Evolutionary conservation across 352 stramenopile species (phyloP).

Genomic region (Elongisporangium undulatum): DNA sequence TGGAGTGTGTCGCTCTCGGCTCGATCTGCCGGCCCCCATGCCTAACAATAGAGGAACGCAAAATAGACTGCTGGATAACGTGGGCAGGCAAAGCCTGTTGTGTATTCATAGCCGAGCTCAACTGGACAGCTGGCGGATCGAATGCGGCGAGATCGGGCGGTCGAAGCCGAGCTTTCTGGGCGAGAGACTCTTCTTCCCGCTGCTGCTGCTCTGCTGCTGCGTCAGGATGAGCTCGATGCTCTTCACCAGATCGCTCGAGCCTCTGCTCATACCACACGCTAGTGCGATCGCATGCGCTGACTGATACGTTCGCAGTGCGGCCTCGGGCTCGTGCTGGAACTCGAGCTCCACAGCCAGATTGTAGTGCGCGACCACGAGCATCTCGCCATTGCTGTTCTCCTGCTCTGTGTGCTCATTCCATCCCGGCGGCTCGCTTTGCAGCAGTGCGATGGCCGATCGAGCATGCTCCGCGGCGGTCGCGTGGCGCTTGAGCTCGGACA

Average conservation of each 20-base stretch:
- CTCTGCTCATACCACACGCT: conserved; percentile 4
- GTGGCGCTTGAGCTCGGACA: conserved; percentile 51
- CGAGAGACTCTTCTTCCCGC: conserved; percentile 6
- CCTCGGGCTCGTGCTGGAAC: conserved; percentile 26
- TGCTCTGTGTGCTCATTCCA: background rate
- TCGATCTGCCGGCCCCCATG: background rate
- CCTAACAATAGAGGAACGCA: conserved; percentile 19
- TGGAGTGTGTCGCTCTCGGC: background rate
- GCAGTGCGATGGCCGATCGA: conserved; percentile 28
- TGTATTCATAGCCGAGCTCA: conserved; percentile 15
- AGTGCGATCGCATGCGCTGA: conserved; percentile 18
- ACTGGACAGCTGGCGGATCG: conserved; percentile 11
- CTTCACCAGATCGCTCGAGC: conserved; percentile 18
- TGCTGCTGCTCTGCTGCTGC: conserved; percentile 10
- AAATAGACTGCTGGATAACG: background rate
- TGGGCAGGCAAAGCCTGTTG: background rate
- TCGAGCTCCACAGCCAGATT: conserved; percentile 59
- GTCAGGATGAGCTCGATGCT: conserved; percentile 19
- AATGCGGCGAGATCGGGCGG: conserved; percentile 15
- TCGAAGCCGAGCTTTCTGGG: conserved; percentile 9
- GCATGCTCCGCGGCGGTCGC: conserved; percentile 40
- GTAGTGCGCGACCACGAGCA: conserved; percentile 51
- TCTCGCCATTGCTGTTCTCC: conserved; percentile 8
- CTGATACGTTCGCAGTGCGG: conserved; percentile 17
- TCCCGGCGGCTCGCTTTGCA: conserved; percentile 3